Evolutionary conservation across 148 eudicot species (phyloP).

Genomic region (Heliosperma pusillum): DNA sequence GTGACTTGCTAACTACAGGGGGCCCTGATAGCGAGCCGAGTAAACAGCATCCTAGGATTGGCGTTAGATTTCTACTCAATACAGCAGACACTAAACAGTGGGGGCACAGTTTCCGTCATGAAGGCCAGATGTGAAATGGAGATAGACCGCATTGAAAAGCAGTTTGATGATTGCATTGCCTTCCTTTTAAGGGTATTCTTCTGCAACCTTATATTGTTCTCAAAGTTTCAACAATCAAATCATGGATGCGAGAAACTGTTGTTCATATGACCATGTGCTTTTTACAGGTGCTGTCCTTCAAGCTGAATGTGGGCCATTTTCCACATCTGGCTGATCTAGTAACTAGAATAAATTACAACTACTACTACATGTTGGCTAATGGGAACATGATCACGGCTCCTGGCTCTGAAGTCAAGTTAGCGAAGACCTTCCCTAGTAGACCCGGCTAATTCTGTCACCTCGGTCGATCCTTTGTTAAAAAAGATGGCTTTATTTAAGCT

Average conservation of each 20-base stretch:
- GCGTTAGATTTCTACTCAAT: slow-evolving; percentile 77
- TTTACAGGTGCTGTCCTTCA: slow-evolving; percentile 84
- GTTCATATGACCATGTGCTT: slow-evolving; percentile 1
- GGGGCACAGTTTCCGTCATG: slow-evolving; percentile 73
- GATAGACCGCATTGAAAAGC: slow-evolving; percentile 81
- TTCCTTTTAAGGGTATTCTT: slow-evolving; percentile 86
- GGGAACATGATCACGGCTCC: slow-evolving; percentile 65
- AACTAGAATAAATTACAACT: slow-evolving; percentile 85
- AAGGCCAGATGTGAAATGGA: slow-evolving; percentile 91
- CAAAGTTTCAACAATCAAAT: neutral
- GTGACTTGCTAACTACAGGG: slow-evolving; percentile 39
- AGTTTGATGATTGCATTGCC: slow-evolving; percentile 95
- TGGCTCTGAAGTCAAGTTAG: slow-evolving; percentile 49
- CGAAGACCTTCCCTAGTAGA: slow-evolving; percentile 41
- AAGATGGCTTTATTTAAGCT: too few relatives aligned
- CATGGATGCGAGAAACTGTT: neutral
- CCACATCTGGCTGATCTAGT: slow-evolving; percentile 96
- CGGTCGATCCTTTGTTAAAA: neutral
- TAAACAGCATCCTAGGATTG: slow-evolving; percentile 82
- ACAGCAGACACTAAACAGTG: slow-evolving; percentile 67
- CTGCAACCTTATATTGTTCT: slow-evolving; percentile 1
- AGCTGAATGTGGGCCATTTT: slow-evolving; percentile 88
- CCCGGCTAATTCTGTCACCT: slow-evolving; percentile 23
- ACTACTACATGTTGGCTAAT: slow-evolving; percentile 78
- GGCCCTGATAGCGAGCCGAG: slow-evolving; percentile 92